Conservation (phyloP, 1,284 basidiomycete genomes). For the Hemileia vastatrix region DNA sequence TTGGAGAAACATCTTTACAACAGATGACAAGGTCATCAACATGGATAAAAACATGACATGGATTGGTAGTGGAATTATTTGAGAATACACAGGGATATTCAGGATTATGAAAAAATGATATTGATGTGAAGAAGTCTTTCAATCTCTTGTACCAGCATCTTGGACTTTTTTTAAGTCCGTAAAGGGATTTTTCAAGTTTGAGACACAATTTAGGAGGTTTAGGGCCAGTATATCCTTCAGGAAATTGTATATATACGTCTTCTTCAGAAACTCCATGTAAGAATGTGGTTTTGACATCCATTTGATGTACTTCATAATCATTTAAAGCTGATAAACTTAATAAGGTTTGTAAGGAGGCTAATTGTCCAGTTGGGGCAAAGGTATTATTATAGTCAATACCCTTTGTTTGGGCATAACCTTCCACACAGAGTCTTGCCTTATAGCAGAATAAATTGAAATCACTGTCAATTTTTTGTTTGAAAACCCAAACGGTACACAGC, state of each 20-base stretch:
- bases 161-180: not conserved
- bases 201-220: too few species aligned
- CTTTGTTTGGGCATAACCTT: constrained; percentile 48
- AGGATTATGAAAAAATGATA: not conserved
- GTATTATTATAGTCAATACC: constrained; percentile 49
- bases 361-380: constrained; percentile 46
- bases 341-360: constrained; percentile 43
- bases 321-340: constrained; percentile 45
- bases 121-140: not conserved
- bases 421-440: constrained; percentile 48
- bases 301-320: constrained; percentile 44
- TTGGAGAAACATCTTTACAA: not conserved
- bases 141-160: not conserved
- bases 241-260: too few species aligned
- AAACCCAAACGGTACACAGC: too few species aligned
- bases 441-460: constrained; percentile 37
- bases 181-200: constrained; percentile 3
- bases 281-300: constrained; percentile 49
- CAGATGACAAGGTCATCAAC: not conserved
- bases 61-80: too few species aligned
- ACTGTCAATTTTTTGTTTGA: constrained; percentile 44
- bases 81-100: not conserved
- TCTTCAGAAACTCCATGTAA: constrained; percentile 48
- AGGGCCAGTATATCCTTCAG: too few species aligned
- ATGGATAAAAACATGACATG: not conserved